Percentiles rank a stretch among this genome's conserved stretches.
phyloP scores from a whole-genome alignment of 2,329 filamentous ascomycete species.

The Ploettnerulaceae sp. region DNA sequence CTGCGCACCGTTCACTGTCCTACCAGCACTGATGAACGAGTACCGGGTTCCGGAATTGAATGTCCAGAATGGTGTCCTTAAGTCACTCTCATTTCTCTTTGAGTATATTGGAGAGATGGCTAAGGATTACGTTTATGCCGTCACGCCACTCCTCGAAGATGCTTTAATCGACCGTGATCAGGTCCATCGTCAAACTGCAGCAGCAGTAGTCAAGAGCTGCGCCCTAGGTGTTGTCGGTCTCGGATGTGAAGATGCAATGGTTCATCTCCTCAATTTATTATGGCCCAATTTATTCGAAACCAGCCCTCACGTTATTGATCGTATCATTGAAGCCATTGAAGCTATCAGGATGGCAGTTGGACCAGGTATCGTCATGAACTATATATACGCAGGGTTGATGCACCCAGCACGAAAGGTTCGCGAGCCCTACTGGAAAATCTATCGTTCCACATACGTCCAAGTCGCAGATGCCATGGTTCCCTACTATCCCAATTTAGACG shows the following conservation, averaged over 20 bases:
- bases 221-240: conserved; percentile 95
- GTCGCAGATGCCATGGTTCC: conserved; percentile 92
- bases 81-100: conserved; percentile 93
- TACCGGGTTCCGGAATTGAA: conserved; percentile 98
- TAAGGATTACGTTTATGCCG: conserved; percentile 98
- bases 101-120: conserved; percentile 99
- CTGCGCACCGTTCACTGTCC: conserved; percentile 94
- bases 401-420: conserved; percentile 94
- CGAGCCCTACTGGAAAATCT: conserved; percentile 91
- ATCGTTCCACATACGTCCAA: conserved; percentile 96
- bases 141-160: conserved; percentile 92
- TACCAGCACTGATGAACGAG: conserved; percentile 99
- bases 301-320: conserved; percentile 95
- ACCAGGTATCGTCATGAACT: conserved; percentile 91
- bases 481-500: conserved; percentile 84
- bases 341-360: conserved; percentile 91
- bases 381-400: conserved; percentile 96
- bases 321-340: conserved; percentile 95
- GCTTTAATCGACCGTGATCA: conserved; percentile 97
- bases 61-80: conserved; percentile 97
- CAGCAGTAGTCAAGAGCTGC: conserved; percentile 95
- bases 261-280: conserved; percentile 91
- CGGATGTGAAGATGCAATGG: conserved; percentile 97
- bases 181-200: conserved; percentile 94
- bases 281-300: conserved; percentile 98